phyloP scores from a whole-genome alignment of 345 rosid genomes.

The Gossypium turneri region DNA sequence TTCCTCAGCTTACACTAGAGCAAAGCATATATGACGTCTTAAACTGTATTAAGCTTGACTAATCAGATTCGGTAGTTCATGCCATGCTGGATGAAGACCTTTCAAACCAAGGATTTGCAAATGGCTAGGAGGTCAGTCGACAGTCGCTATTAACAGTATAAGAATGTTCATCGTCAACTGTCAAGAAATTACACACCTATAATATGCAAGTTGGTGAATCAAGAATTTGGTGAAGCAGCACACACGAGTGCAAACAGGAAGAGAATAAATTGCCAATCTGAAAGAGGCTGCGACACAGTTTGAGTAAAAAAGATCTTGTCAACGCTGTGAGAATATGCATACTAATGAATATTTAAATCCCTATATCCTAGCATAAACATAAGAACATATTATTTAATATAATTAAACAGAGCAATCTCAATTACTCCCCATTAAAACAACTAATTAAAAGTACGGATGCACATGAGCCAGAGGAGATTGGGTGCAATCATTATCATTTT shows the following conservation, averaged over 20 bases:
- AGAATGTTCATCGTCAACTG: constrained; percentile 6
- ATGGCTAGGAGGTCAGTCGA: neutral
- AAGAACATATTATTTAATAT: neutral
- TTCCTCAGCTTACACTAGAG: neutral
- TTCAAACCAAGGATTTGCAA: neutral
- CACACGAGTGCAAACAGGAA: neutral
- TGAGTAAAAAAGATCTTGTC: neutral
- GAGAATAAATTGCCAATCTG: neutral
- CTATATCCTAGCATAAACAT: neutral
- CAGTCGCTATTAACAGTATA: neutral
- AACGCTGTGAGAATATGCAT: neutral
- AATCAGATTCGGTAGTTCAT: constrained; percentile 1
- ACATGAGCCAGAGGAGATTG: neutral
- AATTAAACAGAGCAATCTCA: neutral
- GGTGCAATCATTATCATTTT: neutral
- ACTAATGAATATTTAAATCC: neutral
- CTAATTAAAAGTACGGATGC: neutral
- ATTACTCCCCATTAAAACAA: neutral
- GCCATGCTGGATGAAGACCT: constrained; percentile 2
- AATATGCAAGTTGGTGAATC: constrained; percentile 1
- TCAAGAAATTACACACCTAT: constrained; percentile 9
- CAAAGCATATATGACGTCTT: neutral
- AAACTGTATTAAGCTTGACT: constrained; percentile 11
- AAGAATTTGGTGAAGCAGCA: constrained; percentile 1
- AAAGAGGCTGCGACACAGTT: neutral